Conservation (phyloP, 116 monocot genomes). For the Trichopus zeylanicus region DNA sequence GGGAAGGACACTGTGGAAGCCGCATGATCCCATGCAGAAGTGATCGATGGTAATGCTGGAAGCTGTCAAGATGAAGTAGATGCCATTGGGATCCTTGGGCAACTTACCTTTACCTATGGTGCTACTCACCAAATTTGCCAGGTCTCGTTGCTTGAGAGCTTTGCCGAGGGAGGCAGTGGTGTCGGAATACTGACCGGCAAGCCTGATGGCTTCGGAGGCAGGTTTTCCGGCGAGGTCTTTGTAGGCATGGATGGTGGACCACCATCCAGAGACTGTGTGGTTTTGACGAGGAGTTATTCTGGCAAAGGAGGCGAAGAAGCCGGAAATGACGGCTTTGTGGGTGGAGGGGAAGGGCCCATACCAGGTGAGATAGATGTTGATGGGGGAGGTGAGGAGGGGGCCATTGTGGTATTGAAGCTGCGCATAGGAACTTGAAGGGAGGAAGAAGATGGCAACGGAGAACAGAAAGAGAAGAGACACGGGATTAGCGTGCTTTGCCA, state of each 20-base stretch:
- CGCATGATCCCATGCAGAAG: constrained; percentile 15
- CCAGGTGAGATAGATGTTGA: constrained; percentile 11
- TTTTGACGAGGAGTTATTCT: not conserved
- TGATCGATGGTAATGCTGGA: constrained; percentile 3
- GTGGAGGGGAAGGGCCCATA: constrained; percentile 10
- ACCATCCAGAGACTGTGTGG: constrained; percentile 6
- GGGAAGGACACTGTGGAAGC: constrained; percentile 1
- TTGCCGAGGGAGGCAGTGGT: not conserved
- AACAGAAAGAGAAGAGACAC: no score
- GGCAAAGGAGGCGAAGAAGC: constrained; percentile 10
- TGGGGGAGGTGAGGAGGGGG: constrained; percentile 12
- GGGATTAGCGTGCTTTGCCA: no score
- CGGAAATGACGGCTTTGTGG: constrained; percentile 5
- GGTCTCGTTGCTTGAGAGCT: not conserved
- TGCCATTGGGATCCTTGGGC: not conserved
- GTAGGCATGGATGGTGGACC: constrained; percentile 8
- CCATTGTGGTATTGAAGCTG: constrained; percentile 9
- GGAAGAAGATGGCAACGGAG: no score
- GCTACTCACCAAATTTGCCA: not conserved
- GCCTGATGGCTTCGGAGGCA: not conserved
- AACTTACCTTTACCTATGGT: not conserved
- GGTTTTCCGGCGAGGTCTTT: constrained; percentile 7
- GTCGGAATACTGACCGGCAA: constrained; percentile 2
- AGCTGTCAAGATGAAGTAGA: constrained; percentile 10
- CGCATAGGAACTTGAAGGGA: no score